Evolutionary conservation across 2,329 filamentous ascomycete genomes (phyloP).

Genomic region (Pestalotiopsis sp.): DNA sequence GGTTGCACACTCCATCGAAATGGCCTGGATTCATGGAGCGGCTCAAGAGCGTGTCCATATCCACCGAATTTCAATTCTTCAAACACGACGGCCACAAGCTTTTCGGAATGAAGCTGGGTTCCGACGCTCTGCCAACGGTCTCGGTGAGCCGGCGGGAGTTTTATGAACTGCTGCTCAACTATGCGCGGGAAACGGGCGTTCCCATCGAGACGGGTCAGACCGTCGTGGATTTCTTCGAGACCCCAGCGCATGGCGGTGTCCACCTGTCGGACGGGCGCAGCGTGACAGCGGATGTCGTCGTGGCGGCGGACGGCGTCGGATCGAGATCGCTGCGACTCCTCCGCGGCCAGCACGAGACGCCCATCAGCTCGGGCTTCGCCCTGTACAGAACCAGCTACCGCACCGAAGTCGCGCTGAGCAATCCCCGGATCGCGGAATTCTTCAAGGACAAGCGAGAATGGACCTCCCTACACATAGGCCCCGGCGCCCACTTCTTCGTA

Average conservation of each 20-base stretch:
- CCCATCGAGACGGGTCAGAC: neutral
- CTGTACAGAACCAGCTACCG: constrained; percentile 24
- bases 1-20: neutral
- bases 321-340: constrained; percentile 3
- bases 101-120: neutral
- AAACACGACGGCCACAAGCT: neutral
- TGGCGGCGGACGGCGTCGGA: constrained; percentile 10
- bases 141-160: neutral
- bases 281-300: constrained; percentile 4
- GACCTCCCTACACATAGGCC: neutral
- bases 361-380: constrained; percentile 22
- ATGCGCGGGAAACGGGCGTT: neutral
- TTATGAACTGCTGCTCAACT: neutral
- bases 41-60: neutral
- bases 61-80: neutral
- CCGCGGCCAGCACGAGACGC: neutral
- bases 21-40: neutral
- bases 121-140: neutral
- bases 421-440: neutral
- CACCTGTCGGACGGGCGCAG: neutral
- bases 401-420: neutral
- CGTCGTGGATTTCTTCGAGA: neutral
- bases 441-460: neutral
- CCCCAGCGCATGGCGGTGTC: neutral
- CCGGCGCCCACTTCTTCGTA: neutral